Conservation (phyloP, 176 grass and related monocot species). For the Triticum timopheevii region DNA sequence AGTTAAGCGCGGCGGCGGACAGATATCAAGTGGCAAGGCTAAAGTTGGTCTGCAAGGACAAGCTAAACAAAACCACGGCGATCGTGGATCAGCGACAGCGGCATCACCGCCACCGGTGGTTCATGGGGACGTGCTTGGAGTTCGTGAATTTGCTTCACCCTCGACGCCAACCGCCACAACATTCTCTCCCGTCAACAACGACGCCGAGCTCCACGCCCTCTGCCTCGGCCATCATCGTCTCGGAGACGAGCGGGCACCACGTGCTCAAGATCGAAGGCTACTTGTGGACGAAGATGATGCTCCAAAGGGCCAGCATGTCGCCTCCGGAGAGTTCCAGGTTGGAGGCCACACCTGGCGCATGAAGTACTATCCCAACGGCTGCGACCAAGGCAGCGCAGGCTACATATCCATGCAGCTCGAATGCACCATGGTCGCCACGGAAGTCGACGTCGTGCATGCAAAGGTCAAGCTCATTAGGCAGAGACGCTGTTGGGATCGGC, state of each 20-base stretch:
- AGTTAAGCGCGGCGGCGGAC: constrained; percentile 25
- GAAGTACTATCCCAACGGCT: background rate
- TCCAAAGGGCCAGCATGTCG: background rate
- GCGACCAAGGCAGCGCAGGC: background rate
- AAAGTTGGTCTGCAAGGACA: constrained; percentile 29
- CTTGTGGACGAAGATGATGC: background rate
- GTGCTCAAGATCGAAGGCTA: constrained; percentile 21
- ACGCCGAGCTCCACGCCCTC: background rate
- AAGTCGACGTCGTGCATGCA: background rate
- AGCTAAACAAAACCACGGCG: background rate
- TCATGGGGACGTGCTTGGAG: background rate
- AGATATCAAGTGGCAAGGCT: constrained; percentile 34
- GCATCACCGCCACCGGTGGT: background rate
- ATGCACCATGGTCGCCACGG: background rate
- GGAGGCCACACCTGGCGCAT: background rate
- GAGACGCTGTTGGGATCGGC: no score
- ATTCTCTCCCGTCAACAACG: background rate
- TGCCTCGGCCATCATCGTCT: background rate
- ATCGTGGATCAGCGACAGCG: background rate
- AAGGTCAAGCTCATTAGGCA: background rate
- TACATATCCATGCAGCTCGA: background rate
- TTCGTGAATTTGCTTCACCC: background rate
- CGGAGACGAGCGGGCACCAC: background rate
- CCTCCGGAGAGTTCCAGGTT: background rate
- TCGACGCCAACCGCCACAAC: background rate